A percentile compares a stretch with the other conserved stretches of the same genome.
phyloP scores from a whole-genome alignment of 495 filamentous ascomycete species.

The Tuber calosporum region DNA sequence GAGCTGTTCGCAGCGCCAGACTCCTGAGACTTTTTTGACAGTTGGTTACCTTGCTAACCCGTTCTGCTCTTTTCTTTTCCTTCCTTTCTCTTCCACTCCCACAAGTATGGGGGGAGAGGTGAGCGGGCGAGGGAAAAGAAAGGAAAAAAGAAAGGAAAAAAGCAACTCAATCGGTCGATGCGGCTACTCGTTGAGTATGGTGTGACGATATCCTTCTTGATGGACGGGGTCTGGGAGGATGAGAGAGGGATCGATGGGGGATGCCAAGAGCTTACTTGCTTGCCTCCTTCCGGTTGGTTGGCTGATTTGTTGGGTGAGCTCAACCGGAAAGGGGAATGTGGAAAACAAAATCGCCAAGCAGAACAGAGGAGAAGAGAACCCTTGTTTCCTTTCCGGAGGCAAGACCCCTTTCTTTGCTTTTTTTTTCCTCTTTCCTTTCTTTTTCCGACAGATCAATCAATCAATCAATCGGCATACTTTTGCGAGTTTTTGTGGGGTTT shows the following conservation, averaged over 20 bases:
- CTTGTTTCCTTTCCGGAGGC: neutral
- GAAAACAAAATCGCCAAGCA: neutral
- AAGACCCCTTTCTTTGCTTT: neutral
- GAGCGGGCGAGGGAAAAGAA: neutral
- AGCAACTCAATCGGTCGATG: neutral
- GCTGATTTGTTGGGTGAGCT: neutral
- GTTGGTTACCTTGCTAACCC: neutral
- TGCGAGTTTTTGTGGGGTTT: constrained; percentile 5
- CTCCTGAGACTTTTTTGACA: neutral
- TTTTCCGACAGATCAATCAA: neutral
- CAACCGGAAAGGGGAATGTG: neutral
- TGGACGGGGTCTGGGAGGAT: neutral
- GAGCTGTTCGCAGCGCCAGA: neutral
- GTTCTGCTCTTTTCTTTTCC: neutral
- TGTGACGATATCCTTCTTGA: neutral
- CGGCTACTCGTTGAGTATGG: neutral
- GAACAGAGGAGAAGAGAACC: neutral
- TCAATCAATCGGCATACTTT: constrained; percentile 1
- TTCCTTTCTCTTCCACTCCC: neutral
- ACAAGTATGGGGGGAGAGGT: constrained; percentile 2
- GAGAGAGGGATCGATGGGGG: neutral
- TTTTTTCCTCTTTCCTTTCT: neutral
- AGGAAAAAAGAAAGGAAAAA: too few species aligned
- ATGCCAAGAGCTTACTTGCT: neutral
- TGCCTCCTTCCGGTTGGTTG: neutral